These are phyloP conservation scores for Coemansia sp. DNA, from an alignment of 192 early-diverging fungal genomes.

Conservation along the genomic window DNA sequence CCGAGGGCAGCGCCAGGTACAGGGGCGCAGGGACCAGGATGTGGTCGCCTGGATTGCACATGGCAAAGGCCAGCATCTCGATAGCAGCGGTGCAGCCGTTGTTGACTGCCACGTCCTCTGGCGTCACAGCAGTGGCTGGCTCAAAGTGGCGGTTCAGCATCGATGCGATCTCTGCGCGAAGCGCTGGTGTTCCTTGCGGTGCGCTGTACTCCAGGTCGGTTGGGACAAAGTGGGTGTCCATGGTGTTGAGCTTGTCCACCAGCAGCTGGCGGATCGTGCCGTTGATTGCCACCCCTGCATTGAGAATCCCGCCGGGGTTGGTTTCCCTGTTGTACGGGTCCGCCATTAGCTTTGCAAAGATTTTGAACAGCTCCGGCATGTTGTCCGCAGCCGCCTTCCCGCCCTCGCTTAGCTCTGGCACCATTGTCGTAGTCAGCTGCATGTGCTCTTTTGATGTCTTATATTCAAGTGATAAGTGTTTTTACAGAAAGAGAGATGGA, in stretches of 20 bases:
- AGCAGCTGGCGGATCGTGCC: slow-evolving; percentile 60
- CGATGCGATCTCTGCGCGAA: slow-evolving; percentile 62
- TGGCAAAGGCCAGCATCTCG: slow-evolving; percentile 61
- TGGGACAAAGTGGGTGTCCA: slow-evolving; percentile 19
- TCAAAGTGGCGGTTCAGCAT: slow-evolving; percentile 68
- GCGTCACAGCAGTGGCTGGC: slow-evolving; percentile 41
- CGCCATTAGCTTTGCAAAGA: slow-evolving; percentile 14
- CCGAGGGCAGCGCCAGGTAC: slow-evolving; percentile 74
- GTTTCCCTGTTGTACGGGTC: slow-evolving; percentile 43
- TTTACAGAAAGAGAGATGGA: too few species aligned
- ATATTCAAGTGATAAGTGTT: neutral
- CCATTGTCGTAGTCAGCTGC: slow-evolving; percentile 10
- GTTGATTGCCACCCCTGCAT: slow-evolving; percentile 82
- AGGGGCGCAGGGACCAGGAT: slow-evolving; percentile 73
- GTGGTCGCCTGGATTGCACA: slow-evolving; percentile 70
- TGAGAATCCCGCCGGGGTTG: slow-evolving; percentile 75
- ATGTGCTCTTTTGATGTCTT: too few species aligned
- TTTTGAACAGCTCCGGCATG: slow-evolving; percentile 26
- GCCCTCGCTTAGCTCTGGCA: slow-evolving; percentile 35
- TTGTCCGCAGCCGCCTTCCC: slow-evolving; percentile 25
- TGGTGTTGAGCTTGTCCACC: slow-evolving; percentile 52
- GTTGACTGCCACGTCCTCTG: slow-evolving; percentile 60
- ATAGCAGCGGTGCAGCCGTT: slow-evolving; percentile 71
- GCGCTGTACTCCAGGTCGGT: slow-evolving; percentile 48
- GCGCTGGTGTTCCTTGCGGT: slow-evolving; percentile 56